Conservation (phyloP, 306 rosid species). For the Cucurbita moschata region DNA sequence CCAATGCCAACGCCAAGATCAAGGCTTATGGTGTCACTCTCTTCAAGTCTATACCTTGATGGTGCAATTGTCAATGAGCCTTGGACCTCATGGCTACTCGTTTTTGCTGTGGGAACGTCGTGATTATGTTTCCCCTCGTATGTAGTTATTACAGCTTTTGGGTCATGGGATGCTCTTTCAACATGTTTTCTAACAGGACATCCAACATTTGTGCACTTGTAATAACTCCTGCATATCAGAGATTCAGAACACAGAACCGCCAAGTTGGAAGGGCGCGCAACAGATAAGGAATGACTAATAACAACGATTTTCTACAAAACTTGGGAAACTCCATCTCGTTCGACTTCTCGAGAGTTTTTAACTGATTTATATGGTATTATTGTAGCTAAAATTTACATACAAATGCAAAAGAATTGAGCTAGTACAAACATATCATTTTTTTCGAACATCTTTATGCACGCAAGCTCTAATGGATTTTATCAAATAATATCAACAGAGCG, state of each 20-base stretch:
- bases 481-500: neutral
- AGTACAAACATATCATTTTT: neutral
- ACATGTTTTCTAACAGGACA: slow-evolving; percentile 95
- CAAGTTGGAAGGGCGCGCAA: slow-evolving; percentile 4
- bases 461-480: neutral
- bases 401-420: neutral
- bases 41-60: slow-evolving; percentile 48
- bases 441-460: neutral
- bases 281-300: neutral
- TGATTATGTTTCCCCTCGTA: slow-evolving; percentile 95
- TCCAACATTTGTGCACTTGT: slow-evolving; percentile 88
- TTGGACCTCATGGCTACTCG: slow-evolving; percentile 62
- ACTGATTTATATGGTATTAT: neutral
- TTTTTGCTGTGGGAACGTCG: slow-evolving; percentile 81
- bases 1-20: slow-evolving; percentile 84
- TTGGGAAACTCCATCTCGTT: neutral
- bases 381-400: neutral
- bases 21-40: slow-evolving; percentile 69
- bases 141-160: slow-evolving; percentile 92
- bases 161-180: slow-evolving; percentile 97
- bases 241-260: slow-evolving; percentile 8
- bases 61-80: slow-evolving; percentile 30
- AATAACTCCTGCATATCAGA: slow-evolving; percentile 65
- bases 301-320: neutral
- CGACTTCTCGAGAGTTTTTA: neutral